Evolutionary conservation across 805 yeast species (phyloP), one percentile per base, ranked within the genome.

Genomic region (Metschnikowia dekortorum): DNA sequence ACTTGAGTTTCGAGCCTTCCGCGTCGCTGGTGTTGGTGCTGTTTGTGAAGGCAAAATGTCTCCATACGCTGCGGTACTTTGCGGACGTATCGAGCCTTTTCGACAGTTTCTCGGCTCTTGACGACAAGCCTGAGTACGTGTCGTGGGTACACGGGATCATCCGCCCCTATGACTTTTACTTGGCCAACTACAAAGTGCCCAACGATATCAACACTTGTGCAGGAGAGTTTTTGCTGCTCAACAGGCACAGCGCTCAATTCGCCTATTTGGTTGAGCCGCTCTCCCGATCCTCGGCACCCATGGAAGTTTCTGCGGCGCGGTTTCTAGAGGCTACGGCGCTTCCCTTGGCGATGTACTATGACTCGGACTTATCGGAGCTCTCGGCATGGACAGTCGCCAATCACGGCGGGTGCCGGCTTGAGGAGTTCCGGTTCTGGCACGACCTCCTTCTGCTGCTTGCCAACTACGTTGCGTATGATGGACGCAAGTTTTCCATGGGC

Each of bases 141-240:
- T 13, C 47, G 9, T 71, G 75, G 75, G 53, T 52, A 31, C 22
- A 50, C 7, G 73, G 71, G 1, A n/a, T 62, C 2, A 47, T 66
- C 14, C 29, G 42, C 28, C 74, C 74, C 0, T 71, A 56, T 53
- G 47, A 50, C 22, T 66, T 66, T 53, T 71, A 61, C 51, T 62
- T 68, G 64, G 59, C 53, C 16, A 61, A 60, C 46, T 64, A 61
- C 47, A 71, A 62, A 1, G 29, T 39, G 6, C 51, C 54, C 8
- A 38, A 47, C 26, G 49, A 55, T 11, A n/a, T 18, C 9, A 36
- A 28, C 26, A 33, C 36, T 6, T 46, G 50, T 2, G 51, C 44
- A 3, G 30, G 34, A 28, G 55, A 58, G 1, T 61, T 58, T 39
- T 45, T 60, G 4, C 46, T 44, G 8, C 30, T 62, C 22, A 36